These are phyloP conservation scores for Guadua angustifolia DNA, from an alignment of 176 grass and related monocot species.

Conservation along the genomic window DNA sequence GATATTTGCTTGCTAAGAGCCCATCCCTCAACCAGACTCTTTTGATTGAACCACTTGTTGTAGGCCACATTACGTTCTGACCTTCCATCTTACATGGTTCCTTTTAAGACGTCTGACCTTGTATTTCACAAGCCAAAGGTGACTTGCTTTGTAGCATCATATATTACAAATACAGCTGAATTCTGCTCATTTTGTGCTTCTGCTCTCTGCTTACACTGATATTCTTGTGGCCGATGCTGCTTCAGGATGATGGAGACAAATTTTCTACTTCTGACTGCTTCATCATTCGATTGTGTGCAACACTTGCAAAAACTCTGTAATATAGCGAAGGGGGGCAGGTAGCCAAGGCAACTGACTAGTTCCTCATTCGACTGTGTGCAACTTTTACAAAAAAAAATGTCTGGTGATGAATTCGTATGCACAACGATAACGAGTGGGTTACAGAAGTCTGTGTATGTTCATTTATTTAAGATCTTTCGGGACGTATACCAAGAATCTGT, in stretches of 20 bases:
- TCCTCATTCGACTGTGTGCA: not conserved
- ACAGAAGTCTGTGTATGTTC: not conserved
- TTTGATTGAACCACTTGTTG: slow-evolving; percentile 32
- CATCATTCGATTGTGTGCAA: not conserved
- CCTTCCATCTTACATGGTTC: slow-evolving; percentile 91
- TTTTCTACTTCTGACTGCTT: slow-evolving; percentile 41
- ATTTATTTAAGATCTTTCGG: too few relatives aligned
- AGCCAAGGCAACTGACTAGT: not conserved
- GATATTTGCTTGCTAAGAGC: slow-evolving; percentile 15
- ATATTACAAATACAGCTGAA: not conserved
- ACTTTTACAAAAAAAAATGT: not conserved
- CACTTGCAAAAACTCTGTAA: not conserved
- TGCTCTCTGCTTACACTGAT: slow-evolving; percentile 5
- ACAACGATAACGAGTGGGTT: not conserved
- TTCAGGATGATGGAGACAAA: slow-evolving; percentile 82
- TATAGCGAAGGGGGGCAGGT: not conserved
- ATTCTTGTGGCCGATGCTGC: slow-evolving; percentile 4
- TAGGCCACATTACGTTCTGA: slow-evolving; percentile 85
- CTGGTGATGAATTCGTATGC: slow-evolving; percentile 1
- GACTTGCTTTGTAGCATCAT: not conserved
- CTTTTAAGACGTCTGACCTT: slow-evolving; percentile 69
- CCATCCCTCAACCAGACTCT: not conserved
- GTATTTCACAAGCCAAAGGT: slow-evolving; percentile 76
- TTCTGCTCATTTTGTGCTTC: not conserved
- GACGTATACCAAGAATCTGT: too few relatives aligned